Evolutionary conservation across 371 early-diverging fungal species (phyloP), one percentile per base, ranked within the genome.

Genomic region (Apophysomyces sp.): DNA sequence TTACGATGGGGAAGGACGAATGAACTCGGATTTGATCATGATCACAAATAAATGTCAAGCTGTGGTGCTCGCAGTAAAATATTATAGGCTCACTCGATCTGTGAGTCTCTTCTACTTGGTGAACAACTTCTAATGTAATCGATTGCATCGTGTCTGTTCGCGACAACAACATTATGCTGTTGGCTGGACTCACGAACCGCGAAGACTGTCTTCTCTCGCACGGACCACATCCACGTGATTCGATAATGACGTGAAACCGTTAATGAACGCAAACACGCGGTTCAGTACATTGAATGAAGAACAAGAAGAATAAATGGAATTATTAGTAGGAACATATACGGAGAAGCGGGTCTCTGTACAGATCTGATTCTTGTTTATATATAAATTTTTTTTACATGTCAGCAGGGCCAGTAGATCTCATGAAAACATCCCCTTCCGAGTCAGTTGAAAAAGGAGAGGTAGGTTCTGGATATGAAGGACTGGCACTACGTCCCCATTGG

Each of bases 401-500:
- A 44, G 49, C 24, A 44, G 18, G 49, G 49, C 21, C 49, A 44
- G 49, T 44, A 18, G 49, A 21, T 44, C 24, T 9, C 49, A 44
- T 44, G 21, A 44, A 44, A 21, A 44, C 21, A 44, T 44, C 49
- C 21, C 49, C 49, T 18, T 44, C 49, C 9, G 49, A 44, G 21
- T 44, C 49, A 21, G 49, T 44, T 21, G 49, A 44, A 21, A 21
- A 44, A 44, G 49, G 49, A 44, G 49, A 44, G 49, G 49, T 44
- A 44, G 49, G 49, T 44, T 44, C 49, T 21, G 49, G 49, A 44
- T 44, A 44, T n/a, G 49, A 44, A 44, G 49, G 49, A 21, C 49
- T 44, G 49, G 9, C 21, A 21, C 49, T 44, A 18, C 49, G 49
- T 21, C 49, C 49, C 49, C 49, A 44, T 4, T 44, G 40, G 40